Percentiles rank a stretch among this genome's conserved stretches.
Evolutionary conservation across 148 eudicot species (phyloP).

Genomic region (Oxyria digyna): DNA sequence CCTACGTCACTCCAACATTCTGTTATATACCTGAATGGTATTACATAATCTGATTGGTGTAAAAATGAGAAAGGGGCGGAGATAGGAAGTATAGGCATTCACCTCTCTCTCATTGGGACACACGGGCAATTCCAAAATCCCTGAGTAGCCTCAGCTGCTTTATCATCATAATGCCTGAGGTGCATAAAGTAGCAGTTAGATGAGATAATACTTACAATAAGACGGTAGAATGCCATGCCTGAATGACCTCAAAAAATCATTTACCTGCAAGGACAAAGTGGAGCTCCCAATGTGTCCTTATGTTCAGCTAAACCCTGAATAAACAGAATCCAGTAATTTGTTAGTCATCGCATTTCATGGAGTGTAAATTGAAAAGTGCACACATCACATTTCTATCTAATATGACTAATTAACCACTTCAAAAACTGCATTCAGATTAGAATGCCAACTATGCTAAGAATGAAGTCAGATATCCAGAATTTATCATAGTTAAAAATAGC

Average conservation of each 20-base stretch:
- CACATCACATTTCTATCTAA: not conserved
- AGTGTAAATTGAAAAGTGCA: not conserved
- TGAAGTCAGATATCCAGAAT: not conserved
- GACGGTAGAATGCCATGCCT: not conserved
- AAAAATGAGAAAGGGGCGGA: not conserved
- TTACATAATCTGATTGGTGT: not conserved
- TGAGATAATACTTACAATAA: not conserved
- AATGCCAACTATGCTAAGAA: not conserved
- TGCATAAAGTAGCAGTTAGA: not conserved
- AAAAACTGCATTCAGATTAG: not conserved
- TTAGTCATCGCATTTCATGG: not conserved
- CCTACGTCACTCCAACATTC: not conserved
- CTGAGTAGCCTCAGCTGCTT: conserved; percentile 79
- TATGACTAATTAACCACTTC: not conserved
- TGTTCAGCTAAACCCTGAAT: conserved; percentile 92
- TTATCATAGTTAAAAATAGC: not conserved
- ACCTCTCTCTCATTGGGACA: conserved; percentile 99
- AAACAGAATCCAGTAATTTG: not conserved
- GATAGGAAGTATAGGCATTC: not conserved
- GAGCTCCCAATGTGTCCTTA: conserved; percentile 89
- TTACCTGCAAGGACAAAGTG: conserved; percentile 96
- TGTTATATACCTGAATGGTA: not conserved
- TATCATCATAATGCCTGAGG: conserved; percentile 92
- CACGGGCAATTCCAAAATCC: conserved; percentile 99
- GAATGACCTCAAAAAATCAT: not conserved